Conservation (phyloP, 164 flowering plant genomes). For the Umbellularia californica region DNA sequence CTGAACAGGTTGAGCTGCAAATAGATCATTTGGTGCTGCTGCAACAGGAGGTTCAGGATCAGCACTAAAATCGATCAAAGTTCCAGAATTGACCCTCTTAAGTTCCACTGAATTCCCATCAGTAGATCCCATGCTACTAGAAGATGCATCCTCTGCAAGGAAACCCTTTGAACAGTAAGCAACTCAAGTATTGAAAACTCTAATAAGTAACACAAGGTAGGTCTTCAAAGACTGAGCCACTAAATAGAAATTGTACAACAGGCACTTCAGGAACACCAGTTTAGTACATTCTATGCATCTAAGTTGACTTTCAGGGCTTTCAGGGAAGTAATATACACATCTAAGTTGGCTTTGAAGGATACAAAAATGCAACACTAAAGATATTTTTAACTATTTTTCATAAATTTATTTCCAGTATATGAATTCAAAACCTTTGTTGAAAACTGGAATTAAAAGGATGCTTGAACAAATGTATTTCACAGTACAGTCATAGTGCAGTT, state of each 20-base stretch:
- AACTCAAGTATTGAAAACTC: neutral
- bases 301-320: neutral
- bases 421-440: too few species aligned
- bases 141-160: constrained; percentile 81
- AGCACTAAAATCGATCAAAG: constrained; percentile 87
- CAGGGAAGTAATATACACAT: neutral
- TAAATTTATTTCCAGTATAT: neutral
- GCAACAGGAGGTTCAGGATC: constrained; percentile 66
- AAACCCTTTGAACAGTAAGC: neutral
- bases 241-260: neutral
- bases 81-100: constrained; percentile 47
- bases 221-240: neutral
- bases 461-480: too few species aligned
- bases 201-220: neutral
- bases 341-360: neutral
- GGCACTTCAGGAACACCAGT: neutral
- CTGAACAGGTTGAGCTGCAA: constrained; percentile 28
- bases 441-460: too few species aligned
- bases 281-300: neutral
- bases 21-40: constrained; percentile 25
- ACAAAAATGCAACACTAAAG: neutral
- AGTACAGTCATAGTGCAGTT: too few species aligned
- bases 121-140: constrained; percentile 76
- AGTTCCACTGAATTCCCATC: constrained; percentile 56
- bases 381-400: neutral